Evolutionary conservation across 2,329 filamentous ascomycete species (phyloP).

Genomic region (Cytospora chrysosperma): DNA sequence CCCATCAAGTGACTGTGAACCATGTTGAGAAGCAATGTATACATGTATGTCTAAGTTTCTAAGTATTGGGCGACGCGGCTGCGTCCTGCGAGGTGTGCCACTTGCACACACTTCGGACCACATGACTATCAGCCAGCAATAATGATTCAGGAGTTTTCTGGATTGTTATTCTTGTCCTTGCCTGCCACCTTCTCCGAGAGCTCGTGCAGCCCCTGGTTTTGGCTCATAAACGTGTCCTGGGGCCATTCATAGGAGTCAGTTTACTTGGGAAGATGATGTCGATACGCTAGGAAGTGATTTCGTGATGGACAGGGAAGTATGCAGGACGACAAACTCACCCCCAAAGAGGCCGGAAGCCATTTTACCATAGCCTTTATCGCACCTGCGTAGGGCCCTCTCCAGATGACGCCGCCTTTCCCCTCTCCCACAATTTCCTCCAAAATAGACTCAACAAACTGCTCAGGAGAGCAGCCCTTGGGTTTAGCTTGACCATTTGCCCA

Average conservation of each 20-base stretch:
- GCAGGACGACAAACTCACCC: background rate
- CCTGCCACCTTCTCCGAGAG: background rate
- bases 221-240: background rate
- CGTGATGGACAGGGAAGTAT: background rate
- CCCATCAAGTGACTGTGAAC: too few species aligned
- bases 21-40: too few species aligned
- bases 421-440: slow-evolving; percentile 23
- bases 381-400: slow-evolving; percentile 25
- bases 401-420: slow-evolving; percentile 21
- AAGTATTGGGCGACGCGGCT: too few species aligned
- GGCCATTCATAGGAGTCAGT: background rate
- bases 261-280: background rate
- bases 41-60: too few species aligned
- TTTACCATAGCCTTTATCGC: slow-evolving; percentile 5
- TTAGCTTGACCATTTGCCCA: slow-evolving; percentile 27
- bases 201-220: background rate
- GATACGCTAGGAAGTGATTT: background rate
- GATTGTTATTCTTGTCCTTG: background rate
- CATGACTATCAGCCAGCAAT: too few species aligned
- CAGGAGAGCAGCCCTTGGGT: slow-evolving; percentile 21
- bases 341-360: background rate
- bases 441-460: slow-evolving; percentile 22
- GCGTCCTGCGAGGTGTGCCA: too few species aligned
- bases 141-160: background rate
- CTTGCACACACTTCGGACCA: too few species aligned